These are phyloP conservation scores for Lolium perenne DNA, from an alignment of 176 grass and related monocot species.

Conservation along the genomic window DNA sequence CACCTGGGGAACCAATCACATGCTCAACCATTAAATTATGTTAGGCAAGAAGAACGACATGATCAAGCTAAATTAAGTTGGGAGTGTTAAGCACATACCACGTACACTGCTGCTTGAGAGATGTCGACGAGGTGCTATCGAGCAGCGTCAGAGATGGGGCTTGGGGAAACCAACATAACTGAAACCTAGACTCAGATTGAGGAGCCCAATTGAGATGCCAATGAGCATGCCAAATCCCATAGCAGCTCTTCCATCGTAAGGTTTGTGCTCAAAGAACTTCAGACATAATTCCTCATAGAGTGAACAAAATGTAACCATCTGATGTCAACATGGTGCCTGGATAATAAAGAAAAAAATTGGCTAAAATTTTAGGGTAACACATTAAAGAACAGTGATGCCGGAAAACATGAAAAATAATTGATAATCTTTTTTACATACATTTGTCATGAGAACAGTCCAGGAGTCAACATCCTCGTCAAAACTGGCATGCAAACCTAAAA, in stretches of 20 bases:
- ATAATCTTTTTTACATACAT: too few species aligned
- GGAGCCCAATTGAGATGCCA: constrained; percentile 97
- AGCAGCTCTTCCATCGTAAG: constrained; percentile 85
- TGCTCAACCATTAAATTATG: constrained; percentile 41
- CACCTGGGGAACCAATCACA: constrained; percentile 70
- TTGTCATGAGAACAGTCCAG: too few species aligned
- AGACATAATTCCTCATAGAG: constrained; percentile 92
- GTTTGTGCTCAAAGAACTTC: constrained; percentile 98
- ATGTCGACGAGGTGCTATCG: neutral
- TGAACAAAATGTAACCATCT: constrained; percentile 95
- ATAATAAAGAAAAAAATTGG: constrained; percentile 35
- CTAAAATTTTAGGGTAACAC: too few species aligned
- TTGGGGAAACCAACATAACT: constrained; percentile 86
- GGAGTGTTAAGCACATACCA: constrained; percentile 49
- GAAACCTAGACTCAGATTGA: constrained; percentile 96
- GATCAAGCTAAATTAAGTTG: neutral
- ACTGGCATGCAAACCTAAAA: too few species aligned
- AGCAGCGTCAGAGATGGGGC: too few species aligned
- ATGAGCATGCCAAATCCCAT: constrained; percentile 97
- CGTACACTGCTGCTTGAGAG: constrained; percentile 81
- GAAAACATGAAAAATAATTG: too few species aligned
- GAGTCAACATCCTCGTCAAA: too few species aligned
- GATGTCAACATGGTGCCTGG: constrained; percentile 99
- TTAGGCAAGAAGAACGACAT: constrained; percentile 17
- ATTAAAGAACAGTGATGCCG: too few species aligned